phyloP scores from a whole-genome alignment of 768 basidiomycete species.

The Stropharia rugosoannulata region DNA sequence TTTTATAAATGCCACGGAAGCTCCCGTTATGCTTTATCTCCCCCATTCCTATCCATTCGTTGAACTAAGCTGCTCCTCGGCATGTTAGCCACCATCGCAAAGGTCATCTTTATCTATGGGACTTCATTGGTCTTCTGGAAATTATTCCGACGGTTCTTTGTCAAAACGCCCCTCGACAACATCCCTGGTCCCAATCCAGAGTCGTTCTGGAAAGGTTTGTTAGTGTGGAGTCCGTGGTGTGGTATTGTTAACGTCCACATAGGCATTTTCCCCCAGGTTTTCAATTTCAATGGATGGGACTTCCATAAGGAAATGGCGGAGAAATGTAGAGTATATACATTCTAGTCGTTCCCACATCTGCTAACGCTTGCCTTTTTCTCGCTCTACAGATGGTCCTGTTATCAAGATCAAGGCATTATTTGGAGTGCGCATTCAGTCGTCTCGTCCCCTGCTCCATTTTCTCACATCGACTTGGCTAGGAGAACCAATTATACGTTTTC shows the following conservation, averaged over 20 bases:
- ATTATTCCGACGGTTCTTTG: neutral
- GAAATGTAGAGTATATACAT: conserved; percentile 23
- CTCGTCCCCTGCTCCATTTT: neutral
- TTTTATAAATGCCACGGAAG: neutral
- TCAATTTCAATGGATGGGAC: conserved; percentile 30
- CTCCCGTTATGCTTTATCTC: too few relatives aligned
- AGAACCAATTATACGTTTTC: conserved; percentile 35
- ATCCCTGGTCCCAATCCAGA: conserved; percentile 35
- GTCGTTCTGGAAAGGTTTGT: conserved; percentile 34
- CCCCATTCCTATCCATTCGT: too few relatives aligned
- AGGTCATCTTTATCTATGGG: neutral
- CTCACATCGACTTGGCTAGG: conserved; percentile 12
- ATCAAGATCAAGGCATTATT: conserved; percentile 30
- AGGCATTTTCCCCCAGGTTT: conserved; percentile 35
- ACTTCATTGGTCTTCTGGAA: conserved; percentile 1
- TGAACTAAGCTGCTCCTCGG: too few relatives aligned
- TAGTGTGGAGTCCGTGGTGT: neutral
- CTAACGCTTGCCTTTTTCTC: neutral
- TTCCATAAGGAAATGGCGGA: conserved; percentile 33
- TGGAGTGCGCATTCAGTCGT: conserved; percentile 24
- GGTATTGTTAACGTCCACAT: neutral
- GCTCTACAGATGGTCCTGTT: conserved; percentile 27
- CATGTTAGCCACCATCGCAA: neutral
- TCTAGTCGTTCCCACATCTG: neutral
- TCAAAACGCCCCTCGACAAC: conserved; percentile 28